Base-by-base conservation (phyloP, 1,284 basidiomycete species). In the Paramarasmius palmivorus region DNA sequence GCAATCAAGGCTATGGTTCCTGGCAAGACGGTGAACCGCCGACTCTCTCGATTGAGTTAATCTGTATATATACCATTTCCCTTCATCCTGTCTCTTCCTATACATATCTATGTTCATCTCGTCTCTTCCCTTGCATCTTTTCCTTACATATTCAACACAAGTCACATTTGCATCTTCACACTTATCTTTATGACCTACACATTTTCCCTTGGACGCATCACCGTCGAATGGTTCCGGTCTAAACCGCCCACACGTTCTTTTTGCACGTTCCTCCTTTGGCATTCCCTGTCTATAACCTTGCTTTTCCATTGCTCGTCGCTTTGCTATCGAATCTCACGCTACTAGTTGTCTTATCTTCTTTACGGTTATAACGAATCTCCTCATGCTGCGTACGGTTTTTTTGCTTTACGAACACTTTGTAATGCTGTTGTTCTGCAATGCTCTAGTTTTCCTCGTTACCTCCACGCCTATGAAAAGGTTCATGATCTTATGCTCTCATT, bases 1-100 rank as follows among this genome's bases (percentile, higher is more conserved):
- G 86, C 87, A 17, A 75, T 89, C 66, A 87, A 83, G 66, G 82
- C 83, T 7, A 79, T 86, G 60, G 83, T 82, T 50, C 78, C 84
- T 42, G 77, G 77, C 49, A 83, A 74, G 65, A 73, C 79, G 8
- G 67, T 65, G 55, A 78, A 78, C 1, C 73, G 71, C 58, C 72
- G 76, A 55, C 36, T 75, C 59, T 79, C 79, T 14, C 72, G 76
- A 56, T 64, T 72, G 42, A 63, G 59, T 47, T 71, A 56, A 70
- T 38, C 15, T 49, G 19, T 47, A 26, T 55, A 40, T 53, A 38
- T 41, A 41, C 54, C 46, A 54, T 35, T 46, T 25, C 45, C 17
- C 40, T 53, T 19, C 38, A 14, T 44, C 44, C 45, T 15, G 50
- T 52, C 32, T 40, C 46, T 34, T 56, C 49, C 35, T 32, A 38